Conservation (phyloP, 257 asterid species). For the Nicotiana undulata region DNA sequence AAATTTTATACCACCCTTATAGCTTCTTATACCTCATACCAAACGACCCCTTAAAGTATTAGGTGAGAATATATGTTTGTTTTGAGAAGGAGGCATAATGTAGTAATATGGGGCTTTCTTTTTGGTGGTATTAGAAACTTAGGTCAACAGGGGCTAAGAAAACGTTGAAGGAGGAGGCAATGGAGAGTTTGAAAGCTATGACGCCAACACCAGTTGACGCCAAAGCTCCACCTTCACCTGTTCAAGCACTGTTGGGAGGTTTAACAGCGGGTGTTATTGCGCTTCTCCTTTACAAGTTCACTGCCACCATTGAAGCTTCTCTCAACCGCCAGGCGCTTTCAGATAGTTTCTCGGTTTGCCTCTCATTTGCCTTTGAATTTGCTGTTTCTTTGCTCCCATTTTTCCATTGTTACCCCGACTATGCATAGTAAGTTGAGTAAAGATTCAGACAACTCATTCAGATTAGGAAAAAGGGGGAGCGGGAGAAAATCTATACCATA, state of each 20-base stretch:
- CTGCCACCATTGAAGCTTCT: conserved; percentile 63
- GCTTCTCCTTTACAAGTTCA: conserved; percentile 65
- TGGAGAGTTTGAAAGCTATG: conserved; percentile 63
- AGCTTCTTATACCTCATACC: no score
- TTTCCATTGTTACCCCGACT: neutral
- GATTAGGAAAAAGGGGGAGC: neutral
- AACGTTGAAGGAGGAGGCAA: conserved; percentile 62
- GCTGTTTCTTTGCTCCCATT: neutral
- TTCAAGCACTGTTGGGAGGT: conserved; percentile 78
- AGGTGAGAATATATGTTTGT: neutral
- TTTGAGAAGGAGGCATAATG: neutral
- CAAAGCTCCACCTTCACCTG: conserved; percentile 64
- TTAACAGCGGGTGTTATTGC: conserved; percentile 67
- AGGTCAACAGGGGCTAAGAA: conserved; percentile 68
- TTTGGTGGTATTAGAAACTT: conserved; percentile 41
- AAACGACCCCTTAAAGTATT: no score
- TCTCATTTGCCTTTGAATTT: neutral
- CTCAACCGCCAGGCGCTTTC: conserved; percentile 68
- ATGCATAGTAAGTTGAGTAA: neutral
- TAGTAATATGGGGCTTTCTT: conserved; percentile 3
- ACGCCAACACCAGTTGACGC: conserved; percentile 36
- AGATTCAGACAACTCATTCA: neutral
- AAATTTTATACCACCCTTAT: no score
- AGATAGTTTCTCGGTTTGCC: conserved; percentile 66
- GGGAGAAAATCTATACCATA: neutral